A percentile compares a stretch with the other conserved stretches of the same genome.
Evolutionary conservation across 768 basidiomycete genomes (phyloP).

Genomic region (Pholiota microspora): DNA sequence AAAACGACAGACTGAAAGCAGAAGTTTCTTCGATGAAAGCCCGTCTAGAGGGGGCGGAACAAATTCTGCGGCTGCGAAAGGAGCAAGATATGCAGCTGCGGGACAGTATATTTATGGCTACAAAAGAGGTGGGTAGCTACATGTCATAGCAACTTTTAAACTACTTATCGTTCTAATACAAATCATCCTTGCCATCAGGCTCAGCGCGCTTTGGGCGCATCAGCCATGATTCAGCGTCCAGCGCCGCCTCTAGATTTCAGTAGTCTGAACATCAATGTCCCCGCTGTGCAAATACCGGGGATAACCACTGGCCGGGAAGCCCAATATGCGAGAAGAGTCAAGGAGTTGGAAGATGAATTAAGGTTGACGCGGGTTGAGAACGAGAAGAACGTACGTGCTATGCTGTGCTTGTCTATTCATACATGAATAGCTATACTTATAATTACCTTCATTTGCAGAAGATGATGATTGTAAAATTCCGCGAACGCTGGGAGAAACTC

Average conservation of each 20-base stretch:
- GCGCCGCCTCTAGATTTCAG: conserved; percentile 50
- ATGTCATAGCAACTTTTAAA: background rate
- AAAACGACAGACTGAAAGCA: conserved; percentile 62
- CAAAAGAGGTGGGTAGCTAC: conserved; percentile 49
- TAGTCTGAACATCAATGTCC: conserved; percentile 56
- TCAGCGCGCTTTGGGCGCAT: conserved; percentile 75
- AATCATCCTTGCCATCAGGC: conserved; percentile 44
- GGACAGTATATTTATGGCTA: conserved; percentile 73
- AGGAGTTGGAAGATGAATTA: conserved; percentile 82
- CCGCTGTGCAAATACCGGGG: conserved; percentile 48
- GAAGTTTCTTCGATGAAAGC: conserved; percentile 59
- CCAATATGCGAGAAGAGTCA: conserved; percentile 58
- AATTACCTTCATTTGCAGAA: conserved; percentile 51
- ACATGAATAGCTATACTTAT: background rate
- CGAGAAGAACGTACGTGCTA: conserved; percentile 69
- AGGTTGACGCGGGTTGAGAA: conserved; percentile 64
- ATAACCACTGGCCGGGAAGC: conserved; percentile 53
- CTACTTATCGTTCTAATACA: background rate
- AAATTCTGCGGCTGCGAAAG: conserved; percentile 62
- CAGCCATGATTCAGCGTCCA: conserved; percentile 51
- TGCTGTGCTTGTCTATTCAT: background rate
- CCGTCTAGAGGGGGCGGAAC: conserved; percentile 60
- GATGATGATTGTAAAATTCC: conserved; percentile 78
- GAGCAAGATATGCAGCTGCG: conserved; percentile 79
- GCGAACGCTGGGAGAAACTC: conserved; percentile 86